A percentile compares a stretch with the other conserved stretches of the same genome.
phyloP scores from a whole-genome alignment of 225 moss, liverwort and hornwort genomes.

The Polytrichum commune region DNA sequence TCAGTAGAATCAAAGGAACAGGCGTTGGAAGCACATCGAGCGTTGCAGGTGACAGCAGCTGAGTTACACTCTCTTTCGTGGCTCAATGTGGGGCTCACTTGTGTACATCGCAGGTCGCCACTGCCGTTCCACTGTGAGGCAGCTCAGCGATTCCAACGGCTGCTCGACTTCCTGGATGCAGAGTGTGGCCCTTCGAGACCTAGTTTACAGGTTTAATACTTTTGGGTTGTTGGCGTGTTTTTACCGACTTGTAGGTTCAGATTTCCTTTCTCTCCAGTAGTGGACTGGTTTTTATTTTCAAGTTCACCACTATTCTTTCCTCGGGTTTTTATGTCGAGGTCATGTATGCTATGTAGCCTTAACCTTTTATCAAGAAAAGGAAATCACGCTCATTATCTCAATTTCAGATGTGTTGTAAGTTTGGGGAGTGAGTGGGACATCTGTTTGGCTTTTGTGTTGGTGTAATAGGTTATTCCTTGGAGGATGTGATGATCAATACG shows the following conservation, averaged over 20 bases:
- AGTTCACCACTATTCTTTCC: conserved; percentile 57
- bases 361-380: too few relatives aligned
- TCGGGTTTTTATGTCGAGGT: conserved; percentile 38
- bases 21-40: conserved; percentile 49
- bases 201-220: conserved; percentile 16
- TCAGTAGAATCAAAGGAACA: conserved; percentile 37
- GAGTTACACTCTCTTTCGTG: conserved; percentile 93
- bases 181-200: conserved; percentile 32
- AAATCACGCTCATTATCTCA: too few relatives aligned
- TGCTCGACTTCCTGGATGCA: conserved; percentile 69
- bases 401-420: too few relatives aligned
- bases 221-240: not conserved
- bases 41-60: conserved; percentile 62
- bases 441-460: too few relatives aligned
- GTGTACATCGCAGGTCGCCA: conserved; percentile 59
- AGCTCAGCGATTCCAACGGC: conserved; percentile 71
- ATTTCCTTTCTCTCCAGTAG: conserved; percentile 13
- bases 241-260: conserved; percentile 7
- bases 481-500: too few relatives aligned
- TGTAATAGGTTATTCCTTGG: too few relatives aligned
- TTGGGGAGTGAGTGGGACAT: too few relatives aligned
- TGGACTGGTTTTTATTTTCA: conserved; percentile 34
- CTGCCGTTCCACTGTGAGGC: conserved; percentile 96
- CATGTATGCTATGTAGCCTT: conserved; percentile 30
- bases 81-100: conserved; percentile 73